These are phyloP conservation scores for Bipolaris sorokiniana DNA, from an alignment of 2,329 filamentous ascomycete genomes.

Conservation along the genomic window DNA sequence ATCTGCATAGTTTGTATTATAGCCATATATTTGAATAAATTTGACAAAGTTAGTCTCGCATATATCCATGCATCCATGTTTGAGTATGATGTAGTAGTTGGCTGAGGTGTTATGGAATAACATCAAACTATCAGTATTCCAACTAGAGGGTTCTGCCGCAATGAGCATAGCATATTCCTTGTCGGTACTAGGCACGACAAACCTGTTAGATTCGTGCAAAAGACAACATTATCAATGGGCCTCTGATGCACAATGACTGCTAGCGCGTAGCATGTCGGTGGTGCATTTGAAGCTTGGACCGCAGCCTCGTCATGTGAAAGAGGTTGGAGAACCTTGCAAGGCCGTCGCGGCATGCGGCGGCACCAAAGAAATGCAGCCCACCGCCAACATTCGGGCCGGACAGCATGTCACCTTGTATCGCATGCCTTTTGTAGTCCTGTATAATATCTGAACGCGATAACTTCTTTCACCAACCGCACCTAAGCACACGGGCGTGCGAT, in stretches of 20 bases:
- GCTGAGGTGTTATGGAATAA: background rate
- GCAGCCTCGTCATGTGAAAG: slow-evolving; percentile 29
- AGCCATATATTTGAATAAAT: background rate
- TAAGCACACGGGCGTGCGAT: background rate
- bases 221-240: background rate
- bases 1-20: slow-evolving; percentile 1
- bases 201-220: background rate
- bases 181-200: background rate
- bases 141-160: background rate
- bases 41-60: background rate
- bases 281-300: slow-evolving; percentile 15
- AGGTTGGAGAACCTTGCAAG: slow-evolving; percentile 21
- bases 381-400: slow-evolving; percentile 10
- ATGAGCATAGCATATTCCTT: background rate
- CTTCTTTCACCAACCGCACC: background rate
- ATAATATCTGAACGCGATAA: slow-evolving; percentile 4
- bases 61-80: no score
- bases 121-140: background rate
- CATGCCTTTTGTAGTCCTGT: background rate
- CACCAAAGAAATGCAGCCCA: slow-evolving; percentile 13
- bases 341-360: slow-evolving; percentile 20
- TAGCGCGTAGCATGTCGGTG: slow-evolving; percentile 17
- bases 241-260: slow-evolving; percentile 21
- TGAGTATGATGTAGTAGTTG: background rate
- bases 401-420: slow-evolving; percentile 9